A percentile compares a stretch with the other conserved stretches of the same genome.
These are phyloP conservation scores for Hemerocallis citrina DNA, from an alignment of 106 monocot genomes.

Conservation along the genomic window DNA sequence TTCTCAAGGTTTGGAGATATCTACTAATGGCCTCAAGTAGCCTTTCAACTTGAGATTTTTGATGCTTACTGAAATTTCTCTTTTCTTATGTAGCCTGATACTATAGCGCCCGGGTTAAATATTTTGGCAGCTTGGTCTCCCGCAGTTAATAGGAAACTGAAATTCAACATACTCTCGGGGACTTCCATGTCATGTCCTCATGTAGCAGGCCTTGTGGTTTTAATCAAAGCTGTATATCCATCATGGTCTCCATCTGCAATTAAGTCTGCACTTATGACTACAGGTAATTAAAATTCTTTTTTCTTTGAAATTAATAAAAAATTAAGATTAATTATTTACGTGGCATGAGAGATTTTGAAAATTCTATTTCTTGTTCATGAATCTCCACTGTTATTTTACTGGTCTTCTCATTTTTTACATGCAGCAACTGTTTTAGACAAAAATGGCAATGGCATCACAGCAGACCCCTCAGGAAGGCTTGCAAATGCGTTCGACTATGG, in stretches of 20 bases:
- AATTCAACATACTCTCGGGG: slow-evolving; percentile 75
- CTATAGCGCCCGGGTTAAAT: slow-evolving; percentile 80
- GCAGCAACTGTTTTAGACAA: slow-evolving; percentile 65
- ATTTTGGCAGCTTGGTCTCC: slow-evolving; percentile 96
- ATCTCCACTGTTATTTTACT: not conserved
- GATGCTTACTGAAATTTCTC: not conserved
- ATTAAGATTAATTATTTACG: not conserved
- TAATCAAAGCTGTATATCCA: slow-evolving; percentile 71
- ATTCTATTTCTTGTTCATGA: not conserved
- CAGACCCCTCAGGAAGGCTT: slow-evolving; percentile 49
- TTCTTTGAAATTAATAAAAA: too few relatives aligned
- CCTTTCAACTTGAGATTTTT: not conserved
- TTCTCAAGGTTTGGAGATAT: slow-evolving; percentile 55
- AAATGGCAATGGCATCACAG: slow-evolving; percentile 31
- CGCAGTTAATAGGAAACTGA: slow-evolving; percentile 28
- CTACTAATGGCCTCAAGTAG: not conserved
- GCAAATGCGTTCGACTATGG: slow-evolving; percentile 84
- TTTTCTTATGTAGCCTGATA: slow-evolving; percentile 51
- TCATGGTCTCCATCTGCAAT: slow-evolving; percentile 89
- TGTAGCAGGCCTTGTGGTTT: slow-evolving; percentile 67
- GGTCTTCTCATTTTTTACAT: not conserved
- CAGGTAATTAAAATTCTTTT: too few relatives aligned
- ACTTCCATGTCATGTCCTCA: slow-evolving; percentile 98
- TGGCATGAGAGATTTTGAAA: not conserved
- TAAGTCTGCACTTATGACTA: slow-evolving; percentile 90